Conservation (phyloP, 345 rosid species). For the Moricandia moricandioides region DNA sequence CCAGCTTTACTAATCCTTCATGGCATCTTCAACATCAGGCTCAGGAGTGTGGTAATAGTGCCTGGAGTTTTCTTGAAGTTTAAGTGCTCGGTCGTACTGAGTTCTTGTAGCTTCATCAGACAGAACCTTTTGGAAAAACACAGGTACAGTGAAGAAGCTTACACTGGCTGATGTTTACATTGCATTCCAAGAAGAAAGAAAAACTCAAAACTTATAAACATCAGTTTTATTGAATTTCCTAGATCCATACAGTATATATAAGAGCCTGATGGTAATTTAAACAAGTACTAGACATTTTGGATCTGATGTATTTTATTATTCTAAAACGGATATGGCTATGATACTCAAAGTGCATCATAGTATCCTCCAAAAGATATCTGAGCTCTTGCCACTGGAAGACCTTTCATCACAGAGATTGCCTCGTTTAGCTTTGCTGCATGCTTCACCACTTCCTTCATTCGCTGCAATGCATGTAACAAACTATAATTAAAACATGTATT, state of each 20-base stretch:
- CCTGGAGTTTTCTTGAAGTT: no score
- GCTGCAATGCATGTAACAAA: constrained; percentile 38
- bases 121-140: no score
- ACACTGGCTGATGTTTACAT: no score
- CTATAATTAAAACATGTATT: not conserved
- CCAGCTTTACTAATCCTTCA: no score
- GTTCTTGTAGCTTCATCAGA: no score
- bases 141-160: no score
- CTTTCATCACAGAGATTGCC: constrained; percentile 67
- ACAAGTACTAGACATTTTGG: not conserved
- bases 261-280: not conserved
- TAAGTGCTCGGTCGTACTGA: no score
- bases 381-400: constrained; percentile 73
- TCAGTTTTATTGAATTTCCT: not conserved
- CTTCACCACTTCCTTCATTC: constrained; percentile 68
- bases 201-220: no score
- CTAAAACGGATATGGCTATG: not conserved
- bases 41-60: no score
- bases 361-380: constrained; percentile 79
- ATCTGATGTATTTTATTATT: not conserved
- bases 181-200: no score
- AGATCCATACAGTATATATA: not conserved
- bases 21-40: no score
- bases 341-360: constrained; percentile 39
- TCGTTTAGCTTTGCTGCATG: constrained; percentile 64